Evolutionary conservation across 495 filamentous ascomycete species (phyloP), one percentile per base, ranked within the genome.

Genomic region (Bacidia gigantensis): DNA sequence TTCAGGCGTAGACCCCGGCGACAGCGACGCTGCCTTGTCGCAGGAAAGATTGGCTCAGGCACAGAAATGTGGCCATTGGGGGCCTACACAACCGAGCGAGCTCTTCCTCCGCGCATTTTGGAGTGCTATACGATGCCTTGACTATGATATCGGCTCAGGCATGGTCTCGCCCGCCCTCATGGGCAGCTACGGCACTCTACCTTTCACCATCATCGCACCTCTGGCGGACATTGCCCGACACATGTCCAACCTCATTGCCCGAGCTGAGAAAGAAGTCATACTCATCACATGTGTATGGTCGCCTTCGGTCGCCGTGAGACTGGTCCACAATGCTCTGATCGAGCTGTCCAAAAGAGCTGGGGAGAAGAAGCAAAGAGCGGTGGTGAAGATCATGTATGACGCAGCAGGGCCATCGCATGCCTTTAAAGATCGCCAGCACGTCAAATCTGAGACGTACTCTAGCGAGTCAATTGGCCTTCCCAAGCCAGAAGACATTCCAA

Each of bases 281-380:
- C 64, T 89, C 7, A 82, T 78, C 0, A 89, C 85, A 0, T 85
- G 84, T 56, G 87, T 77, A 64, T 89, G 84, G 85, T 72, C 79
- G 51, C 66, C 79, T 48, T 81, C 81, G 1, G 74, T 80, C 14
- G 81, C 83, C 0, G 79, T 79, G 26, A 77, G 69, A 18, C 72
- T 82, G 47, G 71, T 88, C 46, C 81, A 76, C 11, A 75, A 87
- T 66, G 79, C 80, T 2, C 73, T 89, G 40, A 69, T 64, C 10
- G 84, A 88, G 60, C 71, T 88, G 9, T 83, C 84, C 0, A 68
- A 61, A 12, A 71, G 84, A 49, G 83, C 81, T 2, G 79, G 80
- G 0, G 68, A 72, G 51, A 64, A 79, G 23, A 76, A 77, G 0
- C 51, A 67, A 25, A 80, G 72, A 56, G 65, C 82, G 10, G 70